Evolutionary conservation across 148 eudicot species (phyloP), one percentile per base, ranked within the genome.

Genomic region (Camellia lanceoleosa): DNA sequence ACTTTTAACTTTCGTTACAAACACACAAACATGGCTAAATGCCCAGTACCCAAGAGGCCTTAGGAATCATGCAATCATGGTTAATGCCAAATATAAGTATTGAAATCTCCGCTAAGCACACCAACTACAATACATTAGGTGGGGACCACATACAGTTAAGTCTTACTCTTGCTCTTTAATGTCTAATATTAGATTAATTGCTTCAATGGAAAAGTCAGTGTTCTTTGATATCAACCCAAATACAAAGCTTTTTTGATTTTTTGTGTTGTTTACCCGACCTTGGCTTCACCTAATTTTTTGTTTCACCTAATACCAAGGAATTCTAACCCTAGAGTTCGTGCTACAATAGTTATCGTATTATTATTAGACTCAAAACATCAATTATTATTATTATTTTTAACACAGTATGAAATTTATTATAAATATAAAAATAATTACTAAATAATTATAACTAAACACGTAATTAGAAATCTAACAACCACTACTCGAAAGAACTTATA

Each of bases 201-300:
- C 55, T 60, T 9, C 54, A 19, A 42, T 18, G 78, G 49, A 75
- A 74, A 75, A 43, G 78, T 75, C 78, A 43, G 51, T 13, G 23
- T 41, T 20, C 61, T 42, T 74, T 41, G 65, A 74, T 74, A 47
- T 23, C 65, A 65, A 74, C 77, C 78, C 18, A 75, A 30, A 67
- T 10, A 12, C 43, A 54, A 59, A 43, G 7, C 62, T 2, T 23
- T n/a, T 3, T 20, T 6, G 3, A 73, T 20, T 13, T 73, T 1
- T 73, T 8, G 14, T 19, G 54, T 4, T n/a, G 13, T 51, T 51
- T 49, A 51, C 75, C 75, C 20, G 9, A 30, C 19, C 76, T 73
- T 9, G 63, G 60, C 54, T 19, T 54, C 42, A 73, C 59, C 76
- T 52, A 73, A 73, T 4, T 7, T 47, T 13, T 30, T 30, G 38